Evolutionary conservation across 805 yeast species (phyloP), one percentile per base, ranked within the genome.

Genomic region (Myxozyma neotropica): DNA sequence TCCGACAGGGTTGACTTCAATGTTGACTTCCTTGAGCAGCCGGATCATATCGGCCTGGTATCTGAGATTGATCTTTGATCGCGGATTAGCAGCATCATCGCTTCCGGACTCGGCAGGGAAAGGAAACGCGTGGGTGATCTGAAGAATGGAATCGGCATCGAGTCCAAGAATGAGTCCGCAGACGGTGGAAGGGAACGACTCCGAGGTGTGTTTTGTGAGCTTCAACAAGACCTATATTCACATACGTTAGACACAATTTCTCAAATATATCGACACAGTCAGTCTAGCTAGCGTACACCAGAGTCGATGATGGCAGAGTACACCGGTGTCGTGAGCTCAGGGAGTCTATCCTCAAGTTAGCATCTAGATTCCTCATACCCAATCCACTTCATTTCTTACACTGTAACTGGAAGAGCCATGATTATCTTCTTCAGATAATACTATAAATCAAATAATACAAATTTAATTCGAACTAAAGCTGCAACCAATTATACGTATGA

Each of bases 81-180:
- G 82, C 31, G 89, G 80, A 19, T 84, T 84, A 17, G 83, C 83
- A 61, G 83, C 84, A 63, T 63, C 65, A 67, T 84, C 87, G 66
- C 86, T 89, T 59, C 73, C 70, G 47, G 73, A 63, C 31, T 57
- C 61, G 21, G 63, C 56, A 56, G 95, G 93, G 75, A 82, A 86
- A 53, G 88, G 85, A 75, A 83, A 88, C 23, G 84, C 77, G 67
- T 85, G 86, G 12, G 89, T 78, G 47, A 79, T 71, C 52, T 76
- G 74, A 15, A 80, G 69, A 36, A 81, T 77, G 12, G 77, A 73
- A 44, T 81, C 81, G 35, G 72, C 77, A 56, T 81, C 82, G 59
- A 85, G 77, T n/a, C 96, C 96, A 58, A 85, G 82, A 55, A 89
- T 77, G 39, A 89, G 84, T 21, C 96, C 96, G 29, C 85, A 78